Evolutionary conservation across 768 basidiomycete genomes (phyloP).

Genomic region (Galerina sulciceps): DNA sequence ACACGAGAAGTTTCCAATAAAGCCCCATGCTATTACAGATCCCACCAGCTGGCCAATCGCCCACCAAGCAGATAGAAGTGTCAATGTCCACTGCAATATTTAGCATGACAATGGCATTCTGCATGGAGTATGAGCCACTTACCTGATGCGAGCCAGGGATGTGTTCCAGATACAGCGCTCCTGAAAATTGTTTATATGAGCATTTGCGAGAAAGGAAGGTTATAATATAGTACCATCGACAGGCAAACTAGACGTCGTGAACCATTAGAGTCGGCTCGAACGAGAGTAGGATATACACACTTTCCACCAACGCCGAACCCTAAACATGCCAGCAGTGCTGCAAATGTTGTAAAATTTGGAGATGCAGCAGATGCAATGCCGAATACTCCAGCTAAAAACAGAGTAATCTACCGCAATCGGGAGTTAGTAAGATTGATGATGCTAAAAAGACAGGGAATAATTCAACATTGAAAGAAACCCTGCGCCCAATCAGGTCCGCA

Average conservation of each 20-base stretch:
- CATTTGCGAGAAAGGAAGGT: not conserved
- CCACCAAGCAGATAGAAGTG: conserved; percentile 3
- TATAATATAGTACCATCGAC: not conserved
- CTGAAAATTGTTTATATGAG: not conserved
- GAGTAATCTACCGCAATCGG: not conserved
- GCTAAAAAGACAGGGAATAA: not conserved
- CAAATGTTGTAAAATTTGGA: not conserved
- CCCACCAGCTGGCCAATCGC: not conserved
- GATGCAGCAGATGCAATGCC: not conserved
- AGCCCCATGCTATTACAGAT: not conserved
- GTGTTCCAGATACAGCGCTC: not conserved
- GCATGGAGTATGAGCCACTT: too few species aligned
- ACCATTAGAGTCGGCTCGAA: not conserved
- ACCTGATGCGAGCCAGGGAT: not conserved
- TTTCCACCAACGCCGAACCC: conserved; percentile 3
- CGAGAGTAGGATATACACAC: not conserved
- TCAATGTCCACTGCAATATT: not conserved
- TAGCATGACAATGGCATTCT: not conserved
- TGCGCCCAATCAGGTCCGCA: not conserved
- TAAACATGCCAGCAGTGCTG: not conserved
- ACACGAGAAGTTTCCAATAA: conserved; percentile 2
- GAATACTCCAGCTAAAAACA: not conserved
- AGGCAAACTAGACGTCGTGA: not conserved
- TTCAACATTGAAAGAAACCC: not conserved
- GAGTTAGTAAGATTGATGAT: not conserved